A percentile compares a stretch with the other conserved stretches of the same genome.
Conservation (phyloP, 192 early-diverging fungal species). For the Diversispora epigaea region DNA sequence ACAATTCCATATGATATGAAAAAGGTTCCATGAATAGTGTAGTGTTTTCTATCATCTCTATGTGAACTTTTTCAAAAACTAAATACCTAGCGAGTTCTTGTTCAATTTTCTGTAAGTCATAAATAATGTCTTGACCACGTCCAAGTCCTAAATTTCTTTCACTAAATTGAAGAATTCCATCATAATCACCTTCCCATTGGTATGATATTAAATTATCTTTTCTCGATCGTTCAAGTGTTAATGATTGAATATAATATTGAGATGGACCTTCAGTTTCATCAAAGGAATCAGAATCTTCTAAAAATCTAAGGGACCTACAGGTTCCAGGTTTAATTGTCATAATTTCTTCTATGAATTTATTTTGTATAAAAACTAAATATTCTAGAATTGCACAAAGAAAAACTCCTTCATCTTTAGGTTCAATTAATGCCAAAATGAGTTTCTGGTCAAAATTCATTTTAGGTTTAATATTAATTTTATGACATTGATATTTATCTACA, state of each 20-base stretch:
- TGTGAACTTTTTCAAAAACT: conserved; percentile 32
- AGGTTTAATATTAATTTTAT: background rate
- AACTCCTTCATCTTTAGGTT: background rate
- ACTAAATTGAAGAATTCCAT: conserved; percentile 13
- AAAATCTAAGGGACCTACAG: conserved; percentile 2
- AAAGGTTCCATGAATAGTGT: conserved; percentile 26
- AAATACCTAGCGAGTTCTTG: conserved; percentile 12
- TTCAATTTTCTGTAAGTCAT: conserved; percentile 30
- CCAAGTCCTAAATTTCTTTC: conserved; percentile 14
- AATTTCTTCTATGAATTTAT: conserved; percentile 15
- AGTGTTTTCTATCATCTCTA: conserved; percentile 1
- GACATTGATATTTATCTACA: conserved; percentile 16
- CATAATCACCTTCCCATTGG: conserved; percentile 18
- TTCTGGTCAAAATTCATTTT: background rate
- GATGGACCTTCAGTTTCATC: background rate
- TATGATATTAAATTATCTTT: conserved; percentile 7
- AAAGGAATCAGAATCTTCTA: background rate
- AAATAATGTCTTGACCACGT: conserved; percentile 3
- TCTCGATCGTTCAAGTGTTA: background rate
- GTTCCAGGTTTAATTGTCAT: conserved; percentile 1
- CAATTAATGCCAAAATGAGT: conserved; percentile 10
- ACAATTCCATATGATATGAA: conserved; percentile 34
- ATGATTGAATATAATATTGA: conserved; percentile 15
- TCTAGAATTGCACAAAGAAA: conserved; percentile 24
- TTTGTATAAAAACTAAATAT: conserved; percentile 20